Base-by-base conservation (phyloP, 352 stramenopile genomes). In the Aphanomyces cochlioides region DNA sequence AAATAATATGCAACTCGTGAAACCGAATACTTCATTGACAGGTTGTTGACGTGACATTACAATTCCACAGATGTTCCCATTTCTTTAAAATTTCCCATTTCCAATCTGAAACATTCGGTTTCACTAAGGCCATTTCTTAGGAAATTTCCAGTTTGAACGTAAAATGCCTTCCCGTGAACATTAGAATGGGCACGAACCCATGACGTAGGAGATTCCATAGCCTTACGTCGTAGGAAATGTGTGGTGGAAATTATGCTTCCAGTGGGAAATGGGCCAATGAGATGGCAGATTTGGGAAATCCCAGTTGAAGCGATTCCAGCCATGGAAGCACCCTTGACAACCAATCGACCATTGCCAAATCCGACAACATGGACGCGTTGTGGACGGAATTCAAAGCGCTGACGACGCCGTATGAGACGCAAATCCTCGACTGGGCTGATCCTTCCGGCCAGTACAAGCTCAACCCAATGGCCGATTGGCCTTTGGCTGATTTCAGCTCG, bases 361-460 rank as follows among this genome's bases (percentile, higher is more conserved):
- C 54, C 28, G 10, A n/a, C 19, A 61, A 8, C 54, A 61, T 61
- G 54, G 54, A 28, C 10, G 54, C 54, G 36, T 66, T 89, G 63
- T 85, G 79, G 76, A 72, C 75, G 56, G 77, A 66, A 60, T 88
- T 88, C 77, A 85, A 89, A 75, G 68, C 78, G 74, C 85, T 80
- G 80, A 81, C 82, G 3, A 75, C 88, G 53, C 75, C 61, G 56
- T 74, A 79, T 58, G 76, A 89, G 56, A 74, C 76, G 36, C 48
- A 72, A 36, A 74, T 90, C 58, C 69, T 90, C 19, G 73, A 84
- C 61, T 90, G 76, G 74, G 76, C 85, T 21, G 84, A 92, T 77
- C 80, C 81, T 10, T 72, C 72, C 12, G 79, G 77, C 17, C 75
- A 75, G 54, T 91, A 85, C 76, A 89, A 90, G 75, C 69, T 84